Conservation (phyloP, 345 rosid species). For the Sonneratia alba region DNA sequence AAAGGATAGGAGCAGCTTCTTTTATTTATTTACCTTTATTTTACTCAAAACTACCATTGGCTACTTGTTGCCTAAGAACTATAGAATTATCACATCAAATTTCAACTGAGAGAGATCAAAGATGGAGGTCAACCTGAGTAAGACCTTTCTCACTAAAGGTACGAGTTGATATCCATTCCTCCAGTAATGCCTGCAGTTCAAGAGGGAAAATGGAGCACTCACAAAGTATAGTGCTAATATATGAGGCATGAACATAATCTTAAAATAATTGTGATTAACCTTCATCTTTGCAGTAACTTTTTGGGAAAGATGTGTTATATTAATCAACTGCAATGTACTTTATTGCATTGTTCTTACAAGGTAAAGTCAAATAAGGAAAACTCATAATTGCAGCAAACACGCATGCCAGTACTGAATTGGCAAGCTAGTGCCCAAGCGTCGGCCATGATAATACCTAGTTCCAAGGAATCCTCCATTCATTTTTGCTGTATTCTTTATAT, state of each 20-base stretch:
- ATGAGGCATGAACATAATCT: not conserved
- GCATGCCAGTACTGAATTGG: no score
- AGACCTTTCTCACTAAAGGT: constrained; percentile 49
- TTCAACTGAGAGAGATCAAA: not conserved
- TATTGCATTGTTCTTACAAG: no score
- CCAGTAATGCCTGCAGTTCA: constrained; percentile 65
- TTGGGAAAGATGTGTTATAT: not conserved
- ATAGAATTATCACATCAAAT: not conserved
- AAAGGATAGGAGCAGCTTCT: not conserved
- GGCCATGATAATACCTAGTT: no score
- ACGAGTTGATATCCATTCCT: constrained; percentile 78
- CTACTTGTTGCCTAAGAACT: not conserved
- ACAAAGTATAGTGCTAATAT: not conserved
- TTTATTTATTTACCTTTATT: no score
- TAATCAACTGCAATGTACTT: no score
- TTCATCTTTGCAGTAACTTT: not conserved
- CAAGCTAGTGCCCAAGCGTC: no score
- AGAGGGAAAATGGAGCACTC: not conserved
- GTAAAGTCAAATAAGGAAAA: no score
- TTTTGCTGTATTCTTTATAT: not conserved
- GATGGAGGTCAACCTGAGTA: constrained; percentile 34
- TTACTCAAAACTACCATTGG: not conserved
- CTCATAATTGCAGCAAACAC: no score
- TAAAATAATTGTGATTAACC: not conserved
- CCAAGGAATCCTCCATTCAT: no score